Conservation (phyloP, 495 filamentous ascomycete species). For the Astrothelium macrocarpum region DNA sequence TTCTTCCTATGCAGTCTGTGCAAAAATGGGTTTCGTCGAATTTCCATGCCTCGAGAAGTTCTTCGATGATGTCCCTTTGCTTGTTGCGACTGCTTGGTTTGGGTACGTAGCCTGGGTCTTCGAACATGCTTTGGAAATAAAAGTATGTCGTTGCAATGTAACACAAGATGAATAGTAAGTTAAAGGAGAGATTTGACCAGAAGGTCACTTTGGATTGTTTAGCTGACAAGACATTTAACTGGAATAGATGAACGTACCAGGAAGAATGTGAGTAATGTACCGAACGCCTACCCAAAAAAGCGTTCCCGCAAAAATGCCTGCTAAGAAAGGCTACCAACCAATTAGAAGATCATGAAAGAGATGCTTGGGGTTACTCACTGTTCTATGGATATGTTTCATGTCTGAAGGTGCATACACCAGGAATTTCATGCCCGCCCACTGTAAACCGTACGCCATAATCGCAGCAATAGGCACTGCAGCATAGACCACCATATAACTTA, state of each 20-base stretch:
- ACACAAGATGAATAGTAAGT: conserved; percentile 59
- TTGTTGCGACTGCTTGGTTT: conserved; percentile 79
- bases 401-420: conserved; percentile 72
- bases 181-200: conserved; percentile 50
- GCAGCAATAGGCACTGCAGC: conserved; percentile 61
- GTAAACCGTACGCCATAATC: conserved; percentile 57
- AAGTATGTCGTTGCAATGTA: conserved; percentile 68
- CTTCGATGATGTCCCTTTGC: conserved; percentile 78
- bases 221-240: no score
- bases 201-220: no score
- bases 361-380: conserved; percentile 44
- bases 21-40: conserved; percentile 95
- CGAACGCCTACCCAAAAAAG: conserved; percentile 72
- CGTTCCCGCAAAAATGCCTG: conserved; percentile 84
- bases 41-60: conserved; percentile 71
- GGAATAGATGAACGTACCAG: conserved; percentile 41
- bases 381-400: conserved; percentile 79
- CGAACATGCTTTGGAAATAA: conserved; percentile 72
- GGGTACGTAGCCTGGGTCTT: conserved; percentile 90
- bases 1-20: conserved; percentile 83
- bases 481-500: conserved; percentile 65
- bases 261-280: conserved; percentile 65
- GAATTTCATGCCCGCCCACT: conserved; percentile 67
- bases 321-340: conserved; percentile 62
- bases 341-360: conserved; percentile 12